Evolutionary conservation across 1,284 basidiomycete species (phyloP).

Genomic region (Boletellus dicymbophilus): DNA sequence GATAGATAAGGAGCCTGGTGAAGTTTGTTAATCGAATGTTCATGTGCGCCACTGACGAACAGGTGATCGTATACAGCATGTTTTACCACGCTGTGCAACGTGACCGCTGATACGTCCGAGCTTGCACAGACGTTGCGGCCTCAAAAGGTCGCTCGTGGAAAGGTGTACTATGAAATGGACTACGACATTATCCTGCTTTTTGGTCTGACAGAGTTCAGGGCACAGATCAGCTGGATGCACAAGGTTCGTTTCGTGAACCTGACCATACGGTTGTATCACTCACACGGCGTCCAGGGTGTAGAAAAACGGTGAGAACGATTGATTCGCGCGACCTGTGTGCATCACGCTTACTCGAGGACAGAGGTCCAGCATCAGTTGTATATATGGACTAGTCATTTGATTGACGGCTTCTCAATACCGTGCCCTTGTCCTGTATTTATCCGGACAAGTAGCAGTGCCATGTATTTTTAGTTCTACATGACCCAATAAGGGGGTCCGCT

Average conservation of each 20-base stretch:
- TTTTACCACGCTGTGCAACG: slow-evolving; percentile 17
- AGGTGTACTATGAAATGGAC: slow-evolving; percentile 15
- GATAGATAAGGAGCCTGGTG: slow-evolving; percentile 21
- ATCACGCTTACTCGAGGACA: background rate
- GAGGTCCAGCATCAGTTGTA: background rate
- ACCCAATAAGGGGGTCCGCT: no score
- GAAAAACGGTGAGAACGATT: slow-evolving; percentile 26
- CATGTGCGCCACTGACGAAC: background rate
- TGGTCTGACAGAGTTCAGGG: slow-evolving; percentile 24
- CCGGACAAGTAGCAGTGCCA: no score
- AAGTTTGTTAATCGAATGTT: background rate
- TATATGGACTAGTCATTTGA: background rate
- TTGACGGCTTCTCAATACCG: no score
- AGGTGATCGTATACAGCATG: background rate
- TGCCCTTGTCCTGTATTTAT: no score
- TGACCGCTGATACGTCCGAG: slow-evolving; percentile 13
- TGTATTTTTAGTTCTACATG: no score
- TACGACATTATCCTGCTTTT: slow-evolving; percentile 20
- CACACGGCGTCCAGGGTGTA: slow-evolving; percentile 18
- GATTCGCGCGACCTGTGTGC: background rate
- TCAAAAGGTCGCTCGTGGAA: background rate
- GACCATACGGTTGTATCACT: background rate
- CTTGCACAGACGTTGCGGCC: background rate
- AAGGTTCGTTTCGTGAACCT: slow-evolving; percentile 1
- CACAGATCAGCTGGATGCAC: slow-evolving; percentile 22